Evolutionary conservation across 2,329 filamentous ascomycete genomes (phyloP), one percentile per base, ranked within the genome.

Genomic region (Bertia moriformis): DNA sequence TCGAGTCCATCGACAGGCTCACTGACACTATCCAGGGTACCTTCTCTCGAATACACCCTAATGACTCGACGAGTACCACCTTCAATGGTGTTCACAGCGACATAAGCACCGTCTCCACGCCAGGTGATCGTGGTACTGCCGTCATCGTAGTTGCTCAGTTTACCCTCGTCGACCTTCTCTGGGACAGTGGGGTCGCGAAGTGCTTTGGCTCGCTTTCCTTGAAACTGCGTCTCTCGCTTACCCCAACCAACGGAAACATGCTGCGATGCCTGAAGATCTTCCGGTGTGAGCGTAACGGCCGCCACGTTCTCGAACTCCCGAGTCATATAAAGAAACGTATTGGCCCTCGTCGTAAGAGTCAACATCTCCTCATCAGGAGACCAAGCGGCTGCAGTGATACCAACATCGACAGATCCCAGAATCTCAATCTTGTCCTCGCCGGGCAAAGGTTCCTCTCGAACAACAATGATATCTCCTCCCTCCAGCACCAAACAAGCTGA

Each of bases 201-300:
- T 15, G 87, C 87, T 60, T 76, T 78, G 41, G 88, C 89, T 44
- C 88, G 77, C 51, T 84, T 86, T 38, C 91, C 91, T 53, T 95
- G 84, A 57, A 98, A 98, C 56, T 98, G 91, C 0, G 91, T 98
- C 60, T 98, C 91, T 54, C 83, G 86, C 65, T 96, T 96, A 43
- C 91, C 91, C 91, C 91, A 98, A 38, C 91, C 91, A 17, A 98
- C 89, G 15, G 87, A 93, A 41, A 95, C 91, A 63, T 95, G 88
- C 56, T 81, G 91, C 18, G 83, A 96, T n/a, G 77, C 74, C 49
- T 82, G 82, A 45, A 93, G 71, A 58, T 93, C 89, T 35, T 88
- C 84, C 0, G 66, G 55, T 0, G 72, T 74, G 56, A 96, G 76
- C 22, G 68, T 63, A 39, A 83, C 69, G 57, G 88, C 83, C 22